Base-by-base conservation (phyloP, 2,329 filamentous ascomycete genomes). In the Fusarium sp. region DNA sequence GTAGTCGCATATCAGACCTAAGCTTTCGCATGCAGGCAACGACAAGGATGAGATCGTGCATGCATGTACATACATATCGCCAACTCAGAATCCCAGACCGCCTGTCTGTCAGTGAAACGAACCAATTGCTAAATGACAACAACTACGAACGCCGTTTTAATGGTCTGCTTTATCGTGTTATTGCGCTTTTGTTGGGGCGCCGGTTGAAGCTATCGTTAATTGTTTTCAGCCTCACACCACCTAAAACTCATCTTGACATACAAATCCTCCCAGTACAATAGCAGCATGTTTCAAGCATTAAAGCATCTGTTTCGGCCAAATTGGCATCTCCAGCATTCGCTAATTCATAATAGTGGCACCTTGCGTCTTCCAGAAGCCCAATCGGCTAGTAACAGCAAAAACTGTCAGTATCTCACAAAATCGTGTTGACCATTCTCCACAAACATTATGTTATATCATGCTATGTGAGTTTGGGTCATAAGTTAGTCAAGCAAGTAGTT, bases 21-120 rank as follows among this genome's bases (percentile, higher is more conserved):
- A 69, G 58, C 41, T 49, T 52, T 44, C 53, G 47, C 42, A 59
- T 69, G 65, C 59, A 65, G 53, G 61, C 22, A 64, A 59, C 44
- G 58, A 63, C 75, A 62, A 63, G 73, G 63, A 64, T 70, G 38
- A 60, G 45, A 72, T 73, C 70, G 66, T 70, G 68, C 75, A 76
- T 76, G 73, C 52, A 62, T 67, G 57, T 68, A 70, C 74, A 64
- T 74, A 65, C 68, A 74, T 74, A 68, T 68, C 50, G 75, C 73
- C 75, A 76, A 61, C 75, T 76, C 75, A 76, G 60, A 64, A 76
- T 60, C 68, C 65, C 71, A 77, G 75, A 76, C 75, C 75, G 75
- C 75, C 65, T 74, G 52, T 76, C 66, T 64, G 57, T 45, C 46
- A 58, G 41, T 33, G 42, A 64, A 69, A 62, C 47, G 42, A 44